phyloP scores from a whole-genome alignment of 495 filamentous ascomycete genomes.

The Bacidia rubella region DNA sequence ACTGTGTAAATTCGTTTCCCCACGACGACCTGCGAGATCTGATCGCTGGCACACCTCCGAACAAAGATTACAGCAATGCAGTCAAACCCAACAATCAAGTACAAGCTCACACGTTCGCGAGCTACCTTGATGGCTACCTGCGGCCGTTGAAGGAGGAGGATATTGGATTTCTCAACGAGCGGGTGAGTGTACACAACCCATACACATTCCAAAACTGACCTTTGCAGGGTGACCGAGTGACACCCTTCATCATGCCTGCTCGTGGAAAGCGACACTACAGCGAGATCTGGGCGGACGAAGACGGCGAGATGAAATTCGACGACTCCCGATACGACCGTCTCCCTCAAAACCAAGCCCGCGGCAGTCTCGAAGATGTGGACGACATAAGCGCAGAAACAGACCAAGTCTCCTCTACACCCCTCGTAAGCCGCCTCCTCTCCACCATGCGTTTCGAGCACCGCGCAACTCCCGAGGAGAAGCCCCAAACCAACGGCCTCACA shows the following conservation, averaged over 20 bases:
- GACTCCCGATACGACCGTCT: slow-evolving; percentile 45
- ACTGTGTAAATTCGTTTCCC: slow-evolving; percentile 74
- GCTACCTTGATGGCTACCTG: slow-evolving; percentile 82
- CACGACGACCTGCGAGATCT: slow-evolving; percentile 63
- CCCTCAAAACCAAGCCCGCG: slow-evolving; percentile 67
- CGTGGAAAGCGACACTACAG: slow-evolving; percentile 75
- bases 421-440: slow-evolving; percentile 70
- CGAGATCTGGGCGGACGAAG: slow-evolving; percentile 80
- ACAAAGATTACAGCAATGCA: slow-evolving; percentile 86
- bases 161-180: slow-evolving; percentile 80
- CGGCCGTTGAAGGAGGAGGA: slow-evolving; percentile 88
- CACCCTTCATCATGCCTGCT: slow-evolving; percentile 73
- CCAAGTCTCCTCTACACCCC: slow-evolving; percentile 76
- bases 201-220: too few species aligned
- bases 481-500: slow-evolving; percentile 38
- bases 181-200: slow-evolving; percentile 28
- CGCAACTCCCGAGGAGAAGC: slow-evolving; percentile 42
- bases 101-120: slow-evolving; percentile 73
- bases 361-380: slow-evolving; percentile 69
- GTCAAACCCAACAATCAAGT: slow-evolving; percentile 83
- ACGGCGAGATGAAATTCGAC: slow-evolving; percentile 60
- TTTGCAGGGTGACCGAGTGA: slow-evolving; percentile 56
- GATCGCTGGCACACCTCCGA: slow-evolving; percentile 77
- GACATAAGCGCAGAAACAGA: slow-evolving; percentile 78
- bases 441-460: slow-evolving; percentile 74